Base-by-base conservation (phyloP, 495 filamentous ascomycete genomes). In the Niebla homalea region DNA sequence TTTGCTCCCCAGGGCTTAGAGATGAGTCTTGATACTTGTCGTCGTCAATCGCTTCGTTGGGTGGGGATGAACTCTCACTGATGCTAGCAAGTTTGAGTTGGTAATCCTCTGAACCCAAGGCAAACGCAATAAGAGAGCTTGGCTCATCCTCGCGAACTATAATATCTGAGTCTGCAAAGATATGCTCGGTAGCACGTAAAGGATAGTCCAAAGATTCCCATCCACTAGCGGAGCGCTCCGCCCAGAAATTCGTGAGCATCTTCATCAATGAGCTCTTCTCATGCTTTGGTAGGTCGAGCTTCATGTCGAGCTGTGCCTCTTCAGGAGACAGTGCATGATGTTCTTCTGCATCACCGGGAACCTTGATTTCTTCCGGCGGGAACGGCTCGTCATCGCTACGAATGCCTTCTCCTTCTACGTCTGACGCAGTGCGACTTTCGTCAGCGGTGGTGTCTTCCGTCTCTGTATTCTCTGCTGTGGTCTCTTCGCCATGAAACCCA, bases 121-220 rank as follows among this genome's bases (percentile, higher is more conserved):
- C 87, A 64, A 97, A 90, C 1, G 92, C 89, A 41, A 99, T 87
- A 22, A 99, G 70, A 5, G 92, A 97, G 64, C 89, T 95, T 3
- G 92, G 93, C 64, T 99, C 92, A 62, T 97, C 92, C 60, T 99
- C 92, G 11, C 89, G 81, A 48, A 99, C 87, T 49, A 99, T 92
- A 47, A 99, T 85, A 65, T 97, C 87, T n/a, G 87, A 93, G 66
- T 99, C 93, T 23, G 86, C 86, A 62, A 95, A 97, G 40, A 97
- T 85, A 62, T 99, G 92, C 63, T 97, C 93, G 38, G 78, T 82
- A 14, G 84, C 75, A 57, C 80, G 84, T 51, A 95, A 73, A 11
- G 93, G 93, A 59, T 97, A 99, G 20, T 97, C 93, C 21, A 99
- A 73, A 22, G 82, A 78, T n/a, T 85, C 72, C 93, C 93, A 99